Evolutionary conservation across 805 yeast genomes (phyloP), one percentile per base, ranked within the genome.

Genomic region (Cyberlindnera nakhonratchasimensis): DNA sequence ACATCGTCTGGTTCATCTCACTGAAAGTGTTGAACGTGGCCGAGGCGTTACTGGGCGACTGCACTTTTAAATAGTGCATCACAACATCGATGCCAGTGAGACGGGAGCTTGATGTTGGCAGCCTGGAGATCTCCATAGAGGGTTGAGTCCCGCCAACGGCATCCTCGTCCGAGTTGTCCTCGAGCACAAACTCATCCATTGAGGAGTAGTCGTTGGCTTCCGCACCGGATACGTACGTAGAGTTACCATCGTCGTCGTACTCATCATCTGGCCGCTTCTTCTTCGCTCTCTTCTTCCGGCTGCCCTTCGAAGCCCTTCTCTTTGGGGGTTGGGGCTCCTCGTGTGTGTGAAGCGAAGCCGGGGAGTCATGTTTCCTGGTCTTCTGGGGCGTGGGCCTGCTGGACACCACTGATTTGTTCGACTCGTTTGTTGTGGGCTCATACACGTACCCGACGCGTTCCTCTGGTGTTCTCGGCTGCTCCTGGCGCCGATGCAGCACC

Each of bases 1-100:
- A 61, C 55, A 64, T 63, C 3, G 41, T 39, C 12, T 52, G 50
- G n/a, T 61, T 42, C n/a, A 51, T 30, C 2, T 46, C 43, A 6
- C 44, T 36, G 45, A 63, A 66, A 8, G 40, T 52, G 2, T 38
- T 31, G 7, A 51, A 43, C 11, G 30, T 14, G 3, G 21, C n/a
- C 13, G 50, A 34, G n/a, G n/a, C n/a, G n/a, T n/a, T n/a, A 22
- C 14, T 9, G 9, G 51, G 46, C 4, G 43, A 29, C 21, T 37
- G 33, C 4, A 29, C 32, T 5, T 24, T 40, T 2, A 53, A 29
- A 28, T 37, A 45, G 38, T 51, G 55, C 6, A 39, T 37, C 33
- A 46, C 47, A 21, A 47, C 56, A 48, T 43, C 55, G 21, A 43
- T 38, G 34, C 51, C 46, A 7, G 53, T 53, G 34, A 46, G 46